Conservation (phyloP, 305 asterid genomes). For the Solanum hybrid region DNA sequence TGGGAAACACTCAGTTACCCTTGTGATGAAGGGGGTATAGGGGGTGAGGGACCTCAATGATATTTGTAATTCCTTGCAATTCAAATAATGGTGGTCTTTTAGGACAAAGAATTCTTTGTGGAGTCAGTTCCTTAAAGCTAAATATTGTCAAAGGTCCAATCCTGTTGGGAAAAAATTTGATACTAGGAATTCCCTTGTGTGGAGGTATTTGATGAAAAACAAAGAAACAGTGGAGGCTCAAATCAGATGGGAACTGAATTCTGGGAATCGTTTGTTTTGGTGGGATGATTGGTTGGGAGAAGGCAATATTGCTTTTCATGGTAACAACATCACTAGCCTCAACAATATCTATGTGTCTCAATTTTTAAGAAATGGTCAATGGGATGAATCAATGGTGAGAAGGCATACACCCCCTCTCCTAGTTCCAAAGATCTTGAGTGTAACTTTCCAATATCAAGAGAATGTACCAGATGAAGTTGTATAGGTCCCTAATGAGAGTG, state of each 20-base stretch:
- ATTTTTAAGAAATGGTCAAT: not conserved
- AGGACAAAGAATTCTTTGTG: not conserved
- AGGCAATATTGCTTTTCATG: not conserved
- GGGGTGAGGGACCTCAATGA: not conserved
- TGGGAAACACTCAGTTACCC: not conserved
- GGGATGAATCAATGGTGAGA: not conserved
- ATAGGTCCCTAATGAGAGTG: not conserved
- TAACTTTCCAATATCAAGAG: not conserved
- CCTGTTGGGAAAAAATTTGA: not conserved
- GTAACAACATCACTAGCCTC: not conserved
- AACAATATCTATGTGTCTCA: not conserved
- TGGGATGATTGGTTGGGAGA: not conserved
- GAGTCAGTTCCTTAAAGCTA: not conserved
- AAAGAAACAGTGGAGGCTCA: not conserved
- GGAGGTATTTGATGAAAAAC: not conserved
- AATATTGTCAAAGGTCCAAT: not conserved
- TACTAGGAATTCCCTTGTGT: not conserved
- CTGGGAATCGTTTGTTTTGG: not conserved
- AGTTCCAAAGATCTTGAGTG: not conserved
- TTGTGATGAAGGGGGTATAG: not conserved
- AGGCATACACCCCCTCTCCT: not conserved
- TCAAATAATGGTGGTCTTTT: not conserved
- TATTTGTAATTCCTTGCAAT: not conserved
- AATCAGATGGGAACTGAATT: not conserved
- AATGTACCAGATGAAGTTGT: not conserved